A percentile compares a stretch with the other conserved stretches of the same genome.
Conservation (phyloP, 345 rosid species). For the Arabidopsis arenosa region DNA sequence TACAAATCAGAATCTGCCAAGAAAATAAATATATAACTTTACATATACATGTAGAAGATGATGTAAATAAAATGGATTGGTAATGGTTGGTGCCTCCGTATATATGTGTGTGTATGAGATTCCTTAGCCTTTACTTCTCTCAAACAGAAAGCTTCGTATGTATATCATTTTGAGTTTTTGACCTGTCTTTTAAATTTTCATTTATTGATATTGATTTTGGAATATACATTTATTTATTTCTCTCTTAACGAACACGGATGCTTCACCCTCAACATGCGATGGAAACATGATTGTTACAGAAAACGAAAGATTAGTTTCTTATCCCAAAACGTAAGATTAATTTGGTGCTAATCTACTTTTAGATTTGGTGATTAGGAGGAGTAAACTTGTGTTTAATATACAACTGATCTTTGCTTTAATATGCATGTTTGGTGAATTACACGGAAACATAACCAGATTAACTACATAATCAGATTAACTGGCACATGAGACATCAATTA, state of each 20-base stretch:
- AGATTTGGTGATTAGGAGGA: neutral
- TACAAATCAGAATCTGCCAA: slow-evolving; percentile 24
- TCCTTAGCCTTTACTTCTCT: slow-evolving; percentile 44
- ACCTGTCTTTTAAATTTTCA: slow-evolving; percentile 10
- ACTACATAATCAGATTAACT: too few relatives aligned
- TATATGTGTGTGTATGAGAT: slow-evolving; percentile 28
- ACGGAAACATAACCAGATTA: too few relatives aligned
- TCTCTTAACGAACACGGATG: slow-evolving; percentile 42
- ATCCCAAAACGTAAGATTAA: neutral
- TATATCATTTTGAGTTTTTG: slow-evolving; percentile 14
- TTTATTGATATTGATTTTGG: neutral
- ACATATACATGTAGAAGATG: neutral
- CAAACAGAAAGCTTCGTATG: slow-evolving; percentile 36
- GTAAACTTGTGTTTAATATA: slow-evolving; percentile 4
- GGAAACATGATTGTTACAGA: slow-evolving; percentile 30
- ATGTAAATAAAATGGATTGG: slow-evolving; percentile 17
- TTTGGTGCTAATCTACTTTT: slow-evolving; percentile 20
- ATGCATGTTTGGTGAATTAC: too few relatives aligned
- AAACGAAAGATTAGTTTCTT: slow-evolving; percentile 21
- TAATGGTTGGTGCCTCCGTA: slow-evolving; percentile 29
- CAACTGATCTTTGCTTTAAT: too few relatives aligned
- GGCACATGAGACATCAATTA: too few relatives aligned
- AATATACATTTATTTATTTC: neutral
- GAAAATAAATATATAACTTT: neutral
- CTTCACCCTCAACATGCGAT: slow-evolving; percentile 40